A percentile compares a stretch with the other conserved stretches of the same genome.
These are phyloP conservation scores for Gnomoniopsis smithogilvyi DNA, from an alignment of 2,329 filamentous ascomycete species.

Conservation along the genomic window DNA sequence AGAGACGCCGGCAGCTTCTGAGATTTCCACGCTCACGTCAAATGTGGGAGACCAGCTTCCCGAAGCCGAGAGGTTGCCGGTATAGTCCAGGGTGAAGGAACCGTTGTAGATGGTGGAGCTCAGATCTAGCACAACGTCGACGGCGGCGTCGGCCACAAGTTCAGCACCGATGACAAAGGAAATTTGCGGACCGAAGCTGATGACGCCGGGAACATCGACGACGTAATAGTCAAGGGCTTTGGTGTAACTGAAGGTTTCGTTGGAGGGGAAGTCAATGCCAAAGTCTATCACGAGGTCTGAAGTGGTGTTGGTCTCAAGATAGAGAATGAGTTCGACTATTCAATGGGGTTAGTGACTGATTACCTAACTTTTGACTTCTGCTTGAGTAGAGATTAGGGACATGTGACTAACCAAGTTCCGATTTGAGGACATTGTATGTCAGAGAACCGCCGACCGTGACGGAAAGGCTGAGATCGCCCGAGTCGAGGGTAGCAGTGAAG, in stretches of 20 bases:
- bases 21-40: constrained; percentile 17
- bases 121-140: constrained; percentile 19
- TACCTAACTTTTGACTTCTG: constrained; percentile 1
- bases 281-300: constrained; percentile 35
- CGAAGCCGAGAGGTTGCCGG: constrained; percentile 20
- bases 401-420: not conserved
- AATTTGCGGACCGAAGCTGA: constrained; percentile 29
- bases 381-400: not conserved
- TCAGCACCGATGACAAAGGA: constrained; percentile 35
- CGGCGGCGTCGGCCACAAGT: constrained; percentile 28
- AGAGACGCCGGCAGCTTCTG: constrained; percentile 20
- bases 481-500: constrained; percentile 32
- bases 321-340: constrained; percentile 36
- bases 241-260: constrained; percentile 32
- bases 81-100: constrained; percentile 26
- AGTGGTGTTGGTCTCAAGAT: constrained; percentile 37
- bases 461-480: constrained; percentile 31
- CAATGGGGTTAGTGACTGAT: constrained; percentile 15
- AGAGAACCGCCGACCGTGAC: constrained; percentile 40
- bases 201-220: constrained; percentile 37
- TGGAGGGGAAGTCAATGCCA: constrained; percentile 30
- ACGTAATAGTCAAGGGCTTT: constrained; percentile 35
- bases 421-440: constrained; percentile 34
- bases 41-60: constrained; percentile 21
- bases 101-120: constrained; percentile 22